phyloP scores from a whole-genome alignment of 2,329 filamentous ascomycete genomes.

The Ophiostoma tasmaniense region DNA sequence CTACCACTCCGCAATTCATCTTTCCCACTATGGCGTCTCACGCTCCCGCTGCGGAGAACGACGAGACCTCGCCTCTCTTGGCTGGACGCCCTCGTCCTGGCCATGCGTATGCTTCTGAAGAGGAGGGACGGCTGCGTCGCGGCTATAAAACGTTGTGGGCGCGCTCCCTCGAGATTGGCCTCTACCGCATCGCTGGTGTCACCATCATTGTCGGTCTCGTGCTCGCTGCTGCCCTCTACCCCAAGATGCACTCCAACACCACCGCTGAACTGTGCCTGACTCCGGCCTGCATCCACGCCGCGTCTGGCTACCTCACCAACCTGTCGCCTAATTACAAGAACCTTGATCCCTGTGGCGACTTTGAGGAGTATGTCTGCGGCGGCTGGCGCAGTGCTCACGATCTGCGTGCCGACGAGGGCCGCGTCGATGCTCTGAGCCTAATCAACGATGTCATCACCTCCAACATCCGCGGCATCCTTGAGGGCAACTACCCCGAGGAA shows the following conservation, averaged over 20 bases:
- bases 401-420: conserved; percentile 54
- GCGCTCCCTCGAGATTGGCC: not conserved
- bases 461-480: conserved; percentile 54
- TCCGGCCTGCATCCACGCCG: conserved; percentile 54
- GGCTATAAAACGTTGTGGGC: conserved; percentile 8
- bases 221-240: conserved; percentile 10
- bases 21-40: conserved; percentile 2
- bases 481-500: conserved; percentile 44
- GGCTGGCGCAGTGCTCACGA: conserved; percentile 58
- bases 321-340: conserved; percentile 50
- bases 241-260: not conserved
- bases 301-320: conserved; percentile 54
- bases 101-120: not conserved
- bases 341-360: conserved; percentile 61
- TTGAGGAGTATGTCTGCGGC: conserved; percentile 59
- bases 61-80: conserved; percentile 12
- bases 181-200: conserved; percentile 6
- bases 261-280: conserved; percentile 40
- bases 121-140: not conserved
- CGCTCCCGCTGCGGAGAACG: not conserved
- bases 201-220: conserved; percentile 10
- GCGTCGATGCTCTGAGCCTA: conserved; percentile 50
- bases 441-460: conserved; percentile 54
- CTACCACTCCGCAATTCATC: not conserved
- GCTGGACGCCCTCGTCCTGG: not conserved